Evolutionary conservation across 495 filamentous ascomycete species (phyloP).

Genomic region (Aspergillus cavernicola): DNA sequence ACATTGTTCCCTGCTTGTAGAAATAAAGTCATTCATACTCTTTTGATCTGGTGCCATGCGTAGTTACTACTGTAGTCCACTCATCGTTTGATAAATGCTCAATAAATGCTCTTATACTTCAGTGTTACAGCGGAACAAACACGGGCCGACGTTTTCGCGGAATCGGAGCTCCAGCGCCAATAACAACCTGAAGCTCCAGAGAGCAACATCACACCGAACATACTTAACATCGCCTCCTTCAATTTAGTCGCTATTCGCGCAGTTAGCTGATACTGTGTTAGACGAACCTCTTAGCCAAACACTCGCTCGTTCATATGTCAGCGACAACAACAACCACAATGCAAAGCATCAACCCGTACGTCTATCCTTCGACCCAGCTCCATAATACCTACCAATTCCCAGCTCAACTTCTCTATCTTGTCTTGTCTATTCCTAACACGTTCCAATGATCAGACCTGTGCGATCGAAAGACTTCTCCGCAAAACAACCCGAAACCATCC

Average conservation of each 20-base stretch:
- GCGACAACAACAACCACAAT: conserved; percentile 66
- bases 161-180: conserved; percentile 3
- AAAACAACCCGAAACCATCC: conserved; percentile 86
- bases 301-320: conserved; percentile 55
- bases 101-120: too few species aligned
- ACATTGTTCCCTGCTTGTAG: neutral
- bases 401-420: neutral
- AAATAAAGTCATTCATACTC: neutral
- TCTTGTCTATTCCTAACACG: neutral
- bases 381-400: conserved; percentile 4
- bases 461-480: conserved; percentile 78
- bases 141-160: conserved; percentile 19
- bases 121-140: too few species aligned
- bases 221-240: neutral
- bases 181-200: conserved; percentile 3
- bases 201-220: neutral
- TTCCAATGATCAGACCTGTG: conserved; percentile 54
- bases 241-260: neutral
- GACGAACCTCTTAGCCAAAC: neutral
- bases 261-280: neutral
- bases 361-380: conserved; percentile 14
- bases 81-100: too few species aligned
- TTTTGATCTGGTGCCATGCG: too few species aligned
- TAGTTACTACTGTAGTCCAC: too few species aligned
- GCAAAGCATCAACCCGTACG: conserved; percentile 66